Base-by-base conservation (phyloP, 495 filamentous ascomycete species). In the Aspergillus affinis region DNA sequence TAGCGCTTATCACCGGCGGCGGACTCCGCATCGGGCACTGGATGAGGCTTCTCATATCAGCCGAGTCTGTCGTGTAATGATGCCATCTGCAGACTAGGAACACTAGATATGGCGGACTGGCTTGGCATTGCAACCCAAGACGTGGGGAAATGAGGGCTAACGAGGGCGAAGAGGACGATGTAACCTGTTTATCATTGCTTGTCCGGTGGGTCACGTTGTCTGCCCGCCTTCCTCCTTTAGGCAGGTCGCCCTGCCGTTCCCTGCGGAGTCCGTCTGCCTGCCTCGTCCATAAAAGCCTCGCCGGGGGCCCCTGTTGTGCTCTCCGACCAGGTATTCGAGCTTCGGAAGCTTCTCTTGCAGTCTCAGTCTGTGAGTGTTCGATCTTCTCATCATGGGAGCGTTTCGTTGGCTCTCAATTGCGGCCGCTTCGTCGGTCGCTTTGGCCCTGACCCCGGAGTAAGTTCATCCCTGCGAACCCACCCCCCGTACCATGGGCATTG, bases 61-160 rank as follows among this genome's bases (percentile, higher is more conserved):
- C 32, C 19, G 52, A 19, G 36, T 7, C 4, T 18, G 10, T 46
- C 20, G 45, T 44, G 18, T 23, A 54, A 41, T 52, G 20, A 19
- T 19, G 27, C 29, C 15, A 29, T 26, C 32, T 6, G 30, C 30
- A 20, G 17, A 18, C 26, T 30, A 30, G 50, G 23, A n/a, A 2
- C 23, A 26, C 23, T 26, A 26, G 23, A 26, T 26, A 20, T 17
- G 10, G 30, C 21, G 45, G 26, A 47, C 13, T n/a, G 9, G 54
- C 69, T 70, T 71, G 67, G 71, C 71, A 62, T 59, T 71, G 71
- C 59, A 70, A 70, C 63, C 71, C 60, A 63, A 68, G 68, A 48
- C 26, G 9, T 48, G 47, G 27, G 20, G 55, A 20, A 48, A 19
- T 19, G 29, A 21, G 26, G 32, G 8, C 20, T 20, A 27, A 6